phyloP scores from a whole-genome alignment of 2,329 filamentous ascomycete species.

The Tolypocladium album region DNA sequence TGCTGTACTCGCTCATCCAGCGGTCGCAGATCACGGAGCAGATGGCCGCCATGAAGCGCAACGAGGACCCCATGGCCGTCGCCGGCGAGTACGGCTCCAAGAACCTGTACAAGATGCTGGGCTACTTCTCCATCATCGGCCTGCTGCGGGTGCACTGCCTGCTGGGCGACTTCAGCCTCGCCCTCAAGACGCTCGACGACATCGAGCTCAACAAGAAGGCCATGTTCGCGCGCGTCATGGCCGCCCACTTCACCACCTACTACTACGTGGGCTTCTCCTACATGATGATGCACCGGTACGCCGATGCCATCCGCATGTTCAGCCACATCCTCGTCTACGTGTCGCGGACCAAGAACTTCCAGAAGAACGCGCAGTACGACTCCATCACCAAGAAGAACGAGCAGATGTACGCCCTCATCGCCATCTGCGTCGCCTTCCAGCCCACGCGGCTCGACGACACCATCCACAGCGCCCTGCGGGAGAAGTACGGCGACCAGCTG shows the following conservation, averaged over 20 bases:
- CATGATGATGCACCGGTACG: conserved; percentile 99
- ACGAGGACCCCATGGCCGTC: conserved; percentile 78
- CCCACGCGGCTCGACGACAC: conserved; percentile 96
- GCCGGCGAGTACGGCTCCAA: conserved; percentile 93
- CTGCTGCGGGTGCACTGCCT: conserved; percentile 92
- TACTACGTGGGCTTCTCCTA: conserved; percentile 99
- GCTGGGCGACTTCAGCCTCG: conserved; percentile 93
- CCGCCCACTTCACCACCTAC: conserved; percentile 98
- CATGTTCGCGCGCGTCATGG: conserved; percentile 99
- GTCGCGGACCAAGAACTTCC: conserved; percentile 98
- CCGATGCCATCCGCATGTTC: conserved; percentile 99
- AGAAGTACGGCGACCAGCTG: conserved; percentile 99
- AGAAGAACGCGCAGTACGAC: conserved; percentile 97
- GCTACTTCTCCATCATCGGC: conserved; percentile 98
- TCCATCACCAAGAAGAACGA: conserved; percentile 99
- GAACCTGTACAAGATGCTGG: conserved; percentile 94
- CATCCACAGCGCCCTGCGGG: conserved; percentile 92
- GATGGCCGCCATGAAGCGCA: conserved; percentile 85
- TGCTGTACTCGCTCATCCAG: conserved; percentile 98
- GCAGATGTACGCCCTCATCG: conserved; percentile 98
- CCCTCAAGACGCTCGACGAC: conserved; percentile 96
- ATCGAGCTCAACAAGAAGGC: conserved; percentile 99
- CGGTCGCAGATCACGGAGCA: conserved; percentile 97
- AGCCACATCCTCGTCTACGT: conserved; percentile 99
- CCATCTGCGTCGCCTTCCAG: conserved; percentile 97